Base-by-base conservation (phyloP, 2,329 filamentous ascomycete species). In the Alternaria dauci region DNA sequence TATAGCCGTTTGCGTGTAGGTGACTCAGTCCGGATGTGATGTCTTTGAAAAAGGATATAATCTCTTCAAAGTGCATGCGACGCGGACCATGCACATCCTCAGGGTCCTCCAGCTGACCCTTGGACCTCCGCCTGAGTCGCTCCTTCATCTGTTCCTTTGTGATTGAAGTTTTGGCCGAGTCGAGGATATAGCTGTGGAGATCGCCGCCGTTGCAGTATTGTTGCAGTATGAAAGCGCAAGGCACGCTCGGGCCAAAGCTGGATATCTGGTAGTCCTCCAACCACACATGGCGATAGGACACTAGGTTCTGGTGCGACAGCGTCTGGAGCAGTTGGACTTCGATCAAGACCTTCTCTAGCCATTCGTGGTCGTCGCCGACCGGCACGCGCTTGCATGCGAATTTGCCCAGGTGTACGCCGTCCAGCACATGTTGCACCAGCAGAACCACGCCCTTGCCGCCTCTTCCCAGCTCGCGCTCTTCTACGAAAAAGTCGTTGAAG, bases 371-470 rank as follows among this genome's bases (percentile, higher is more conserved):
- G 73, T 99, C 91, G 14, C 95, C 82, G 1, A 99, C 95, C 0
- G 95, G 96, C 0, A 99, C 94, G 46, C 96, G 88, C 80, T 99
- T 99, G 83, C 95, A 99, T 12, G 95, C 95, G 78, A 96, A 99
- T 66, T 95, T 87, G 2, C 95, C 95, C 2, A 99, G 84, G 32
- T 89, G 87, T 44, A 96, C 94, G 23, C 92, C 90, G 76, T 98
- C 95, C 59, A 99, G 88, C 67, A 96, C 86, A 79, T 99, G 95
- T 61, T 92, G 89, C 9, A 99, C 95, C n/a, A 98, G 84, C 47
- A 99, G 80, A 2, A 99, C 95, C 4, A 99, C 93, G 0, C 95
- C 95, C 75, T 97, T 97, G 3, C 96, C 95, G 23, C 96, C 95
- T 72, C 91, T 87, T 0, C 95, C 95, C 0, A 99, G 84, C 71